These are phyloP conservation scores for Alternaria panax DNA, from an alignment of 2,329 filamentous ascomycete species.

Conservation along the genomic window DNA sequence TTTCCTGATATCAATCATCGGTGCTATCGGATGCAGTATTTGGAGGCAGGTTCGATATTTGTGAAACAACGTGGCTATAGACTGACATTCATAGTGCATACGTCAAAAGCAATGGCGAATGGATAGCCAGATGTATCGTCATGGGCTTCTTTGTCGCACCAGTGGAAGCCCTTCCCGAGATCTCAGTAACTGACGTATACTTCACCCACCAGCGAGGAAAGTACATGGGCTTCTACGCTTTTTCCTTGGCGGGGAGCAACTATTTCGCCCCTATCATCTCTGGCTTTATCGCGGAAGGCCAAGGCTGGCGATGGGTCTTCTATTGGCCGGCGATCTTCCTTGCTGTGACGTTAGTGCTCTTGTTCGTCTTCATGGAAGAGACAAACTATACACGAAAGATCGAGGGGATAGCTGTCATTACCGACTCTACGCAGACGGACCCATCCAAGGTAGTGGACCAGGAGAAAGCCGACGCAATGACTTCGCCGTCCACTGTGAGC, in stretches of 20 bases:
- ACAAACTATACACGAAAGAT: constrained; percentile 60
- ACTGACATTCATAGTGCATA: constrained; percentile 51
- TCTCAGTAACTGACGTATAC: constrained; percentile 54
- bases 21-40: constrained; percentile 51
- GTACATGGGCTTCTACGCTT: constrained; percentile 44
- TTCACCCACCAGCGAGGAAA: constrained; percentile 46
- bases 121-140: constrained; percentile 57
- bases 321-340: constrained; percentile 64
- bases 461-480: constrained; percentile 32
- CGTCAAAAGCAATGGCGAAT: constrained; percentile 55
- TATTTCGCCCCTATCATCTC: constrained; percentile 49
- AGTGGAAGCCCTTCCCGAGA: constrained; percentile 59
- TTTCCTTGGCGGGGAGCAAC: constrained; percentile 44
- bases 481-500: constrained; percentile 25
- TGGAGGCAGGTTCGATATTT: constrained; percentile 45
- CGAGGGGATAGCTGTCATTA: constrained; percentile 14
- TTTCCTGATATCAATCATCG: constrained; percentile 55
- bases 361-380: constrained; percentile 68
- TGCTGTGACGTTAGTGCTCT: constrained; percentile 58
- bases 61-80: background rate
- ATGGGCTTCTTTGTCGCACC: constrained; percentile 59
- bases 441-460: constrained; percentile 14
- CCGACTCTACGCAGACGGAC: constrained; percentile 16
- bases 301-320: constrained; percentile 48
- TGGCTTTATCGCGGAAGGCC: constrained; percentile 47